Percentiles rank a stretch among this genome's conserved stretches.
These are phyloP conservation scores for Annulohypoxylon nitens DNA, from an alignment of 495 filamentous ascomycete species.

Conservation along the genomic window DNA sequence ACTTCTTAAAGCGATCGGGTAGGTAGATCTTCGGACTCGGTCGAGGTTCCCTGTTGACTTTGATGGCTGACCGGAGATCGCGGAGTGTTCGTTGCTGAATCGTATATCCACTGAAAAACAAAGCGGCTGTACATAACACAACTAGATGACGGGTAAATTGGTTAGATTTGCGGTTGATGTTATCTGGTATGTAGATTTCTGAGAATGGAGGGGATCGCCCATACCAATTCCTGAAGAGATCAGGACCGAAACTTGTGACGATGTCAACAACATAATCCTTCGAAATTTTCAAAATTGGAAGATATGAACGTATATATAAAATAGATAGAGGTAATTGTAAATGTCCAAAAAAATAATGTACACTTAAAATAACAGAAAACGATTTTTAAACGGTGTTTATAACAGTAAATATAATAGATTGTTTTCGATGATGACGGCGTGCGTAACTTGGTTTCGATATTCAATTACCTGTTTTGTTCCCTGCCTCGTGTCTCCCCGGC, in stretches of 20 bases:
- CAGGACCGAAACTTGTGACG: conserved; percentile 65
- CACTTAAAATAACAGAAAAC: conserved; percentile 6
- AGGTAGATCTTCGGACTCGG: conserved; percentile 61
- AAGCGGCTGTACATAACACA: conserved; percentile 64
- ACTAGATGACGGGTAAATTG: conserved; percentile 50
- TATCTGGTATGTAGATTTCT: not conserved
- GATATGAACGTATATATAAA: conserved; percentile 23
- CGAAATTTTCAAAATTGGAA: conserved; percentile 27
- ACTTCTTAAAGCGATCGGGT: conserved; percentile 50
- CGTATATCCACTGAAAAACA: conserved; percentile 66
- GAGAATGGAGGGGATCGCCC: conserved; percentile 31
- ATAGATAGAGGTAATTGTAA: conserved; percentile 11
- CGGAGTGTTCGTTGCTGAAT: conserved; percentile 68
- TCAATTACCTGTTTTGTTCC: conserved; percentile 41
- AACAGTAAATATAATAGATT: conserved; percentile 18
- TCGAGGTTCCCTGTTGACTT: conserved; percentile 49
- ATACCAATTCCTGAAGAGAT: conserved; percentile 64
- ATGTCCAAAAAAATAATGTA: not conserved
- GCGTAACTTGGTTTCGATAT: conserved; percentile 16
- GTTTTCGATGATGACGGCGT: conserved; percentile 12
- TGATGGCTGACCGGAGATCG: conserved; percentile 63
- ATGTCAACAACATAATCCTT: conserved; percentile 63
- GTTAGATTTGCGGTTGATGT: not conserved
- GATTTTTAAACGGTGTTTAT: conserved; percentile 11
- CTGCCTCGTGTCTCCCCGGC: conserved; percentile 37